Percentiles rank a stretch among this genome's conserved stretches.
Conservation (phyloP, 1,284 basidiomycete species). For the Sphaerobolus stellatus region DNA sequence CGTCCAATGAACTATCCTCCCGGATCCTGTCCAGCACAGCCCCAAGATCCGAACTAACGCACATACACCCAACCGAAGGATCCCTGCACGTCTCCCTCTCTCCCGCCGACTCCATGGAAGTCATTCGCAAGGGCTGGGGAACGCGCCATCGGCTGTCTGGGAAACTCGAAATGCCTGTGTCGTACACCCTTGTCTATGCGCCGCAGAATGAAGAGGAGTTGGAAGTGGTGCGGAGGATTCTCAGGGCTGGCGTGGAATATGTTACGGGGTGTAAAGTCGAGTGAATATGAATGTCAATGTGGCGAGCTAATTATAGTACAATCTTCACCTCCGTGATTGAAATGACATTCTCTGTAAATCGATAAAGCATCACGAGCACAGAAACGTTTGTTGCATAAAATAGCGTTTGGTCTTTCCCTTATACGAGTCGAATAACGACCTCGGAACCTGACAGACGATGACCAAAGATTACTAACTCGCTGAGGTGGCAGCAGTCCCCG, state of each 20-base stretch:
- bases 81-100: constrained; percentile 25
- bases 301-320: too few species aligned
- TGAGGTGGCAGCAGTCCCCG: too few species aligned
- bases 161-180: constrained; percentile 19
- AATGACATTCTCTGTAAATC: too few species aligned
- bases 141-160: constrained; percentile 26
- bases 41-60: constrained; percentile 21
- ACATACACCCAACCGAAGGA: constrained; percentile 23
- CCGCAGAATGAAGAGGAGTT: constrained; percentile 25
- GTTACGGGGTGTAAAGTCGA: constrained; percentile 12
- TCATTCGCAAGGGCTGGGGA: constrained; percentile 27
- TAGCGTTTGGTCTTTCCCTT: too few species aligned
- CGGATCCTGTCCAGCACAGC: constrained; percentile 15
- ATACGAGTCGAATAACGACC: too few species aligned
- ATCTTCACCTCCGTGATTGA: too few species aligned
- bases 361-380: too few species aligned
- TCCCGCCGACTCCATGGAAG: constrained; percentile 20
- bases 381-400: too few species aligned
- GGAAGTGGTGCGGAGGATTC: constrained; percentile 21
- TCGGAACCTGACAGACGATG: too few species aligned
- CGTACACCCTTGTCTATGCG: constrained; percentile 28
- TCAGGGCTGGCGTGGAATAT: constrained; percentile 20
- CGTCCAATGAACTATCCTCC: not conserved
- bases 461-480: too few species aligned
- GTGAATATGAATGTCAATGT: too few species aligned